phyloP scores from a whole-genome alignment of 2,329 filamentous ascomycete species.

The Aspergillus neotritici region DNA sequence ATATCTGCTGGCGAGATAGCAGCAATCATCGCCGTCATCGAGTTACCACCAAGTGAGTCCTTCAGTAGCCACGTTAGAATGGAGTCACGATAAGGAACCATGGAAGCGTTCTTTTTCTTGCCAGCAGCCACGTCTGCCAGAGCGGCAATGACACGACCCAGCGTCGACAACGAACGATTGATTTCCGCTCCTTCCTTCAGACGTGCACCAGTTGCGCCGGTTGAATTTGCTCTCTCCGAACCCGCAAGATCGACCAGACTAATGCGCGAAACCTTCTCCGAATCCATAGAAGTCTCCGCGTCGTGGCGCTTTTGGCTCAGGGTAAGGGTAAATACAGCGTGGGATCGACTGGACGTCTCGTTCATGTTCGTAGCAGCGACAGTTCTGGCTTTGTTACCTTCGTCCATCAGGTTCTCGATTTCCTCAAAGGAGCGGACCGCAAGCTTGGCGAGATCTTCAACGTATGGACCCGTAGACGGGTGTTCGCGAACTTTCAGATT shows the following conservation, averaged over 20 bases:
- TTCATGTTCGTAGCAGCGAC: constrained; percentile 99
- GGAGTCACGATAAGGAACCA: constrained; percentile 96
- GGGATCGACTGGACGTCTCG: constrained; percentile 95
- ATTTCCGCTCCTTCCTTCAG: constrained; percentile 98
- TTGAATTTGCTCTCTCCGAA: constrained; percentile 95
- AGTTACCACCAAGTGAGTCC: constrained; percentile 95
- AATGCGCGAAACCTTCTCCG: constrained; percentile 97
- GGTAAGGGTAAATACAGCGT: constrained; percentile 95
- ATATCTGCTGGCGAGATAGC: constrained; percentile 97
- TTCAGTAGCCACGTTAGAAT: constrained; percentile 95
- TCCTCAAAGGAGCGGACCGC: constrained; percentile 90
- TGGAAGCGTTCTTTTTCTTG: constrained; percentile 66
- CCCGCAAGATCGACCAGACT: constrained; percentile 96
- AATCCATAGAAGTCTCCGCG: constrained; percentile 88
- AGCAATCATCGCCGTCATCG: constrained; percentile 99
- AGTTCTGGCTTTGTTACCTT: constrained; percentile 96
- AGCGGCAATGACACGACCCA: constrained; percentile 95
- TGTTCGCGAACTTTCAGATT: constrained; percentile 97
- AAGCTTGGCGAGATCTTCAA: constrained; percentile 93
- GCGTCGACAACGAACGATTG: constrained; percentile 90
- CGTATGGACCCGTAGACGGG: constrained; percentile 94
- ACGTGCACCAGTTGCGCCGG: constrained; percentile 88
- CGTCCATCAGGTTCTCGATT: constrained; percentile 97
- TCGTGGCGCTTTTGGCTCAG: constrained; percentile 91
- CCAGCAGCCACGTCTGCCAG: constrained; percentile 83